Conservation (phyloP, 805 yeast species). For the Danielozyma ontarioensis region DNA sequence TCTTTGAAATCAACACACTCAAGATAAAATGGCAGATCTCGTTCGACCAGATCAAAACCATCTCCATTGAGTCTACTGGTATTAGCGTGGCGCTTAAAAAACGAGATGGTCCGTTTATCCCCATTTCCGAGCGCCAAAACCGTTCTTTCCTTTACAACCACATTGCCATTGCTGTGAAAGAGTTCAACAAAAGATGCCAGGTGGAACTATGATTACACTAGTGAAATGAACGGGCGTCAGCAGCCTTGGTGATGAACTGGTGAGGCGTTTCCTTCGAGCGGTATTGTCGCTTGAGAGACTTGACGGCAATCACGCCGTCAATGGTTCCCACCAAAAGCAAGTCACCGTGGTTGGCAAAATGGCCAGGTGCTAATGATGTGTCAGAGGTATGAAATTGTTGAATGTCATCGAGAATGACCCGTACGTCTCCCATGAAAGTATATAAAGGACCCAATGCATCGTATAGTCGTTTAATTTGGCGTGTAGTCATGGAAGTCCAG, state of each 20-base stretch:
- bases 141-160: slow-evolving; percentile 63
- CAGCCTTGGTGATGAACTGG: slow-evolving; percentile 1
- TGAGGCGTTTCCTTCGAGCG: slow-evolving; percentile 41
- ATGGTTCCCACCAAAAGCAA: slow-evolving; percentile 37
- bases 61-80: slow-evolving; percentile 76
- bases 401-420: slow-evolving; percentile 47
- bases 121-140: slow-evolving; percentile 63
- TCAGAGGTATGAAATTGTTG: slow-evolving; percentile 1
- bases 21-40: slow-evolving; percentile 66
- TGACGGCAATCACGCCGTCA: slow-evolving; percentile 37
- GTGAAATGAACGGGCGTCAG: neutral
- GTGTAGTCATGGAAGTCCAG: slow-evolving; percentile 41
- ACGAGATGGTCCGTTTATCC: slow-evolving; percentile 58
- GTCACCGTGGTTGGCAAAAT: slow-evolving; percentile 5
- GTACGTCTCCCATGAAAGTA: slow-evolving; percentile 39
- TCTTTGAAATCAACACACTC: slow-evolving; percentile 59
- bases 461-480: slow-evolving; percentile 34
- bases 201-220: slow-evolving; percentile 26
- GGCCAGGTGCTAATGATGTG: neutral
- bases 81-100: slow-evolving; percentile 59
- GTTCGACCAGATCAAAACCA: slow-evolving; percentile 61
- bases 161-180: slow-evolving; percentile 76
- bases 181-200: slow-evolving; percentile 68
- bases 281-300: slow-evolving; percentile 50
- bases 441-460: slow-evolving; percentile 56